These are phyloP conservation scores for Hericium coralloides DNA, from an alignment of 768 basidiomycete genomes.

Conservation along the genomic window DNA sequence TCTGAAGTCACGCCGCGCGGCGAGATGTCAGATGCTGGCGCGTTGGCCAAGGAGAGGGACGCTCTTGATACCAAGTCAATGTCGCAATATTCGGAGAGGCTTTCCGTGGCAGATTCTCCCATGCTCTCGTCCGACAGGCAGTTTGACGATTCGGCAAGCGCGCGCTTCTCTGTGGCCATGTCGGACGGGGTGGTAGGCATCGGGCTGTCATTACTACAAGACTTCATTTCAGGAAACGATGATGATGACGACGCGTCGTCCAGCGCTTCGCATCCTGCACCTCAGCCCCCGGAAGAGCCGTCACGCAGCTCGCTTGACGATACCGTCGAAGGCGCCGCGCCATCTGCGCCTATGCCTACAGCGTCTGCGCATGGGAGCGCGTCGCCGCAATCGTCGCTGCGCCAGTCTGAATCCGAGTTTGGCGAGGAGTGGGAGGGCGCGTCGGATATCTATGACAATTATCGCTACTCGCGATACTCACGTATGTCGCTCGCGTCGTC, in stretches of 20 bases:
- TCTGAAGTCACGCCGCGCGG: not conserved
- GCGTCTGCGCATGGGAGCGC: not conserved
- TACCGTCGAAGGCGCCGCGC: slow-evolving; percentile 6
- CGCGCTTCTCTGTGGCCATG: slow-evolving; percentile 20
- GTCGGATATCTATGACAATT: slow-evolving; percentile 73
- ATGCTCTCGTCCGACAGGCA: not conserved
- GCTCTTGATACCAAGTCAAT: not conserved
- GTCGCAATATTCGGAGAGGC: not conserved
- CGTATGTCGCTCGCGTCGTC: slow-evolving; percentile 24
- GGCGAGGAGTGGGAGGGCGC: slow-evolving; percentile 57
- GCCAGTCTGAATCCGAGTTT: slow-evolving; percentile 10
- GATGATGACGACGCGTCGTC: slow-evolving; percentile 17
- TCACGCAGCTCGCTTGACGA: slow-evolving; percentile 11
- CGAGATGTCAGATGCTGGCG: not conserved
- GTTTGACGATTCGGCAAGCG: not conserved
- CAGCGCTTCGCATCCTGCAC: not conserved
- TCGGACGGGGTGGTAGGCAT: slow-evolving; percentile 62
- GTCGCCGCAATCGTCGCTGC: not conserved
- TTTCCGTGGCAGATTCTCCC: not conserved
- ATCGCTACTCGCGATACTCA: slow-evolving; percentile 61
- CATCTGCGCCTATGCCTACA: not conserved
- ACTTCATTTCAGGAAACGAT: slow-evolving; percentile 30
- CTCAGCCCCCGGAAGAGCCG: not conserved
- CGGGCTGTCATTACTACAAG: slow-evolving; percentile 56
- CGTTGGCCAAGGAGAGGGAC: not conserved